Conservation (phyloP, 805 yeast species). For the Sungouiozyma intestinalis region DNA sequence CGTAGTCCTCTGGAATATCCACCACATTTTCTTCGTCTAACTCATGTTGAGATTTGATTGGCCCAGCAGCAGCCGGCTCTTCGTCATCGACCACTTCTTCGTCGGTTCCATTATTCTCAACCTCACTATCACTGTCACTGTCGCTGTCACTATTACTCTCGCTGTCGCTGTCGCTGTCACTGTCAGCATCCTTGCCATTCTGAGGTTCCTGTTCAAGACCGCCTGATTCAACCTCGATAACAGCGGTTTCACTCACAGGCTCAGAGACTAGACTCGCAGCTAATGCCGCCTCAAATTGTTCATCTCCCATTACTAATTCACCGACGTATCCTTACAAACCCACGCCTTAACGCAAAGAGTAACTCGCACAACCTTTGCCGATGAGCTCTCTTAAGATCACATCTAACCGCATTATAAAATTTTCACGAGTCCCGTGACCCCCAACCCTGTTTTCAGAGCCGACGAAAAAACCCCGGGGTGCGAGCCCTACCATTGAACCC, state of each 20-base stretch:
- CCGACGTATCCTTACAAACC: constrained; percentile 7
- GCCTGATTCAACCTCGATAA: background rate
- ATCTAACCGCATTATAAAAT: too few species aligned
- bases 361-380: background rate
- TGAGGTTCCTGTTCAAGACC: background rate
- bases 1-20: constrained; percentile 54
- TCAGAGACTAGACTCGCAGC: background rate
- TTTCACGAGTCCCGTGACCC: background rate
- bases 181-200: background rate
- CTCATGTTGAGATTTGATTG: constrained; percentile 75
- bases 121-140: background rate
- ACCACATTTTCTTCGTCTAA: constrained; percentile 57
- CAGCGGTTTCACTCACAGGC: background rate
- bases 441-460: background rate
- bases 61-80: constrained; percentile 41
- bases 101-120: constrained; percentile 5
- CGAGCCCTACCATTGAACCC: too few species aligned
- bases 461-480: background rate
- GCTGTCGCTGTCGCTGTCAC: constrained; percentile 2
- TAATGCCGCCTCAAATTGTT: background rate
- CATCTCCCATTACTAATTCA: background rate
- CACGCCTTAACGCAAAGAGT: background rate
- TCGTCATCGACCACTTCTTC: constrained; percentile 34
- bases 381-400: background rate
- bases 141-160: constrained; percentile 5